Base-by-base conservation (phyloP, 805 yeast species). In the Pichia insulana region DNA sequence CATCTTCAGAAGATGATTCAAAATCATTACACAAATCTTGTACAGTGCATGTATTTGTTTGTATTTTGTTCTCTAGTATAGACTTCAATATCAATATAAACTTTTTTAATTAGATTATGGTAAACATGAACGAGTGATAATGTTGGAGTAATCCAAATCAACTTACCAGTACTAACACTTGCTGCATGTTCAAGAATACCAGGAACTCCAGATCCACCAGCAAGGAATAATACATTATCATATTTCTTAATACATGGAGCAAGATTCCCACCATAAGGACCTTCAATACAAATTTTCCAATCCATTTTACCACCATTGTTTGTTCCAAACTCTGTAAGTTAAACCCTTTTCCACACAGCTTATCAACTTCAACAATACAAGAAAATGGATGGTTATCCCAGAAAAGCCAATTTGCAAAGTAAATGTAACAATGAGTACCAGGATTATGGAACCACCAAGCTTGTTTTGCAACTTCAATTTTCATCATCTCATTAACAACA, bases 341-440 rank as follows among this genome's bases (percentile, higher is more conserved):
- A 75, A 57, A 35, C 85, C 85, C 31, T 65, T 67, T 56, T 75
- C 74, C 54, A 1, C 61, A 50, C 2, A 74, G 47, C n/a, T 59
- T 55, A 39, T 64, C 60, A 33, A 62, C 66, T 27, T 61, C 57
- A 43, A 65, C 64, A 30, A 73, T 59, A 2, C 74, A 54, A 1
- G 86, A 76, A 59, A 83, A 80, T 2, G 89, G 90, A 57, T 83
- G 88, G 4, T 82, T 74, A 56, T 82, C 86, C 78, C 80, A 80
- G 54, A 78, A 76, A 30, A 69, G 57, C 6, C 64, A 55, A 42
- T 71, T 64, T 42, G 76, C 48, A 54, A 80, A 76, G 59, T 80
- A 76, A 32, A 82, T 55, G 52, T 63, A 82, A 1, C 70, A 76
- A 56, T 63, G 75, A 13, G 71, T 64, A 25, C 84, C 83, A 2